Evolutionary conservation across 2,329 filamentous ascomycete species (phyloP).

Genomic region (Ceratocystis albifundus): DNA sequence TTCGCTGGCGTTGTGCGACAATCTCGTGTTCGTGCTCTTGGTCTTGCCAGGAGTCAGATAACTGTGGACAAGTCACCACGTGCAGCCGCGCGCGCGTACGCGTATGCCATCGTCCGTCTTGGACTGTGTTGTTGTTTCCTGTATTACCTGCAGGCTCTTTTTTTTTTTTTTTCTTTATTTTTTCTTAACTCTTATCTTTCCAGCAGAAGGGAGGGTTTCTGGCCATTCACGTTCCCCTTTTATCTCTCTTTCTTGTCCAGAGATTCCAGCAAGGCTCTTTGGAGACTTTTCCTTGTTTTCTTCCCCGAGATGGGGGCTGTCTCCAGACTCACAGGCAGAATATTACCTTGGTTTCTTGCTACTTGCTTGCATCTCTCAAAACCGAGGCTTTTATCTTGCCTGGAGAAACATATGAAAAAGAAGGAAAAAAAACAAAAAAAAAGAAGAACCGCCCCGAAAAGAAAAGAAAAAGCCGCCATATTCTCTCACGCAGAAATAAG

Average conservation of each 20-base stretch:
- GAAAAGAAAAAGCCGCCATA: too few relatives aligned
- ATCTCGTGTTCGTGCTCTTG: neutral
- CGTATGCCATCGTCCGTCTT: neutral
- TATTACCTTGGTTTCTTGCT: too few relatives aligned
- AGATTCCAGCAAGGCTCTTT: neutral
- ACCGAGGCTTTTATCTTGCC: neutral
- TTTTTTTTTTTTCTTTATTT: neutral
- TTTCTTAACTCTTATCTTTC: neutral
- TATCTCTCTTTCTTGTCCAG: neutral
- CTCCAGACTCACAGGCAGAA: too few relatives aligned
- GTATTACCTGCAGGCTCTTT: neutral
- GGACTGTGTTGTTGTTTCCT: neutral
- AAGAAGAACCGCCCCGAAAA: neutral
- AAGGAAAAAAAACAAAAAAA: neutral
- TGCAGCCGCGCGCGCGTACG: neutral
- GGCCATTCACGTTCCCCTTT: neutral
- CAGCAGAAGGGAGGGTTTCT: conserved; percentile 1
- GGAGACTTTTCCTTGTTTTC: neutral
- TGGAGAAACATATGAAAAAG: too few relatives aligned
- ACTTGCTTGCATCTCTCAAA: neutral
- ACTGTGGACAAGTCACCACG: neutral
- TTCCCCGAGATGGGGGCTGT: neutral
- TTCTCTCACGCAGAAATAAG: neutral
- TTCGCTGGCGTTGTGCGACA: too few relatives aligned
- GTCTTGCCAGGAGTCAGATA: neutral